Evolutionary conservation across 2,329 filamentous ascomycete genomes (phyloP).

Genomic region (Graphium sp.): DNA sequence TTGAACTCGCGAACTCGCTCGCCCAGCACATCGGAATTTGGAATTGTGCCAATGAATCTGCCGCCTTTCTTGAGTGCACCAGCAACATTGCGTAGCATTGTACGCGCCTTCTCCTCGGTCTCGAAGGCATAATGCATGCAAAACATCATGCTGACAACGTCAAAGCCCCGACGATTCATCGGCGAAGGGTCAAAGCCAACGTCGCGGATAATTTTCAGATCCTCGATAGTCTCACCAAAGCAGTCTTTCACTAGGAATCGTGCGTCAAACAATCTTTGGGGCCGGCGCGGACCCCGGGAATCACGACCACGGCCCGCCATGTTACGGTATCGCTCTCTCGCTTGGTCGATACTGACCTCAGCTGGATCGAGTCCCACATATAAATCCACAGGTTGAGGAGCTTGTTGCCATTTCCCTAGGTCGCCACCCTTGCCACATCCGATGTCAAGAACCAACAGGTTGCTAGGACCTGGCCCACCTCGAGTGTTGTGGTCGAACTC

Average conservation of each 20-base stretch:
- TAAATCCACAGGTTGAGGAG: conserved; percentile 76
- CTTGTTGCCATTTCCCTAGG: conserved; percentile 87
- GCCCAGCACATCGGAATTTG: conserved; percentile 86
- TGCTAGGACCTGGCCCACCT: conserved; percentile 30
- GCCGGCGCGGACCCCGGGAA: conserved; percentile 30
- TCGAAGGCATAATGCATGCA: conserved; percentile 99
- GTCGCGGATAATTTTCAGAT: conserved; percentile 65
- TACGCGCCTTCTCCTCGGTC: conserved; percentile 72
- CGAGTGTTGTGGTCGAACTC: conserved; percentile 47
- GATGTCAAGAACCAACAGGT: conserved; percentile 75
- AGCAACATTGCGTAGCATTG: conserved; percentile 87
- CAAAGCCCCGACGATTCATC: conserved; percentile 67
- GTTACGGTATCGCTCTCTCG: conserved; percentile 62
- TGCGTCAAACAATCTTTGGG: conserved; percentile 56
- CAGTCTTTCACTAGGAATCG: conserved; percentile 88
- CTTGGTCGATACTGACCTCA: conserved; percentile 82
- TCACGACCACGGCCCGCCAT: conserved; percentile 49
- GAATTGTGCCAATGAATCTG: conserved; percentile 85
- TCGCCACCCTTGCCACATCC: conserved; percentile 96
- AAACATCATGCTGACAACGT: conserved; percentile 98
- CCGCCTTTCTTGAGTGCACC: conserved; percentile 85
- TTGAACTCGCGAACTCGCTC: conserved; percentile 65
- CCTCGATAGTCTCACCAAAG: conserved; percentile 68
- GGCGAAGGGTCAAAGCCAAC: conserved; percentile 74
- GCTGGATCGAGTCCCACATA: conserved; percentile 93